Evolutionary conservation across 257 asterid species (phyloP), one percentile per base, ranked within the genome.

Genomic region (Solanum arcanum): DNA sequence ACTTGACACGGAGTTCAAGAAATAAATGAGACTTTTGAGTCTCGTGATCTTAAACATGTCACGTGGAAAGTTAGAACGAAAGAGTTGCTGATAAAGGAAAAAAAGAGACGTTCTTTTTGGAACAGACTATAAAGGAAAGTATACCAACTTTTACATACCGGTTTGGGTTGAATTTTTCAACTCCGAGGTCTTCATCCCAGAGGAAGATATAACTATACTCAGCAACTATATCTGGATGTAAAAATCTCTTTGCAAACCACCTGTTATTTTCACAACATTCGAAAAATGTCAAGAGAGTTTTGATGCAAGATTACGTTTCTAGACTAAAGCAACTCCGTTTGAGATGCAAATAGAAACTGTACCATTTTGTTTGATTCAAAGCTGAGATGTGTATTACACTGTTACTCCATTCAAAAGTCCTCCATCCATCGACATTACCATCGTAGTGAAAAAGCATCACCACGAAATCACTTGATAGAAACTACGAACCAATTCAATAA

Each of bases 371-470:
- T 92, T 96, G 99, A 83, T 96, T 92, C 86, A 90, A 89, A 85
- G 90, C 97, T 76, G 96, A 92, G 16, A 96, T 87, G 88, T 96
- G 99, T 88, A 95, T 90, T 42, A 92, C 97, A 15, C 84, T 86
- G 35, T 89, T 89, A 89, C 93, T 93, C 99, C 98, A 95, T 52
- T 87, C 89, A 37, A 91, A 90, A 75, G 91, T 94, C 89, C 89
- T 92, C 99, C 99, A 96, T 85, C 64, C 92, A 86, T 95, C 98
- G 86, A 95, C 95, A 59, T 87, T 75, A 59, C 96, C 98, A 90
- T 96, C 99, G 76, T 96, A 96, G 90, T 96, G 99, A 90, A 95
- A 94, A 92, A 96, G 94, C 98, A 94, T 96, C 93, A 96, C 98
- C 18, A 86, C 92, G 87, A 96, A 96, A 87, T 92, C 86, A 87